A percentile compares a stretch with the other conserved stretches of the same genome.
phyloP scores from a whole-genome alignment of 371 early-diverging fungal species.

The Mortierella sp. region DNA sequence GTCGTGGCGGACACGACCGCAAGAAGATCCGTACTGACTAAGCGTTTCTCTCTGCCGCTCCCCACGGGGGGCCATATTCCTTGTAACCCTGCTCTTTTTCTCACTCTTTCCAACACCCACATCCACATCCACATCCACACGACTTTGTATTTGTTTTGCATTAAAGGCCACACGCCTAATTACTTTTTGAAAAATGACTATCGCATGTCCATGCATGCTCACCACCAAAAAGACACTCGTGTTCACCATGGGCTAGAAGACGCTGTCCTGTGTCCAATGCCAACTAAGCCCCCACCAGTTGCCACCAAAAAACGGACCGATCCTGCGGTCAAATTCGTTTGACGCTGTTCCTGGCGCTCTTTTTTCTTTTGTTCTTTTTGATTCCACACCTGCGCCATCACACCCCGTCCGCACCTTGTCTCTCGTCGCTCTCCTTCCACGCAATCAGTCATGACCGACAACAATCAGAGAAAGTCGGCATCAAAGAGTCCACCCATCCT shows the following conservation, averaged over 20 bases:
- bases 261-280: neutral
- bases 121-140: neutral
- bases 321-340: neutral
- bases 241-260: no score
- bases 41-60: neutral
- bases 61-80: neutral
- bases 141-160: slow-evolving; percentile 7
- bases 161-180: neutral
- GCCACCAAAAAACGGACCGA: neutral
- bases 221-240: no score
- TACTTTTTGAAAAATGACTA: neutral
- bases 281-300: neutral
- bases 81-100: neutral
- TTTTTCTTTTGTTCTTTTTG: neutral
- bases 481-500: slow-evolving; percentile 39
- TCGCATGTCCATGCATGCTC: neutral
- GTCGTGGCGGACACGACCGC: slow-evolving; percentile 43
- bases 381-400: neutral
- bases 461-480: slow-evolving; percentile 5
- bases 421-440: neutral
- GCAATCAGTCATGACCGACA: neutral
- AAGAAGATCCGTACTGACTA: slow-evolving; percentile 48
- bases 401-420: neutral
- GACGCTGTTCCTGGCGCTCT: neutral
- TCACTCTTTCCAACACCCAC: neutral